Evolutionary conservation across 176 grass and related monocot genomes (phyloP).

Genomic region (Thinopyrum elongatum): DNA sequence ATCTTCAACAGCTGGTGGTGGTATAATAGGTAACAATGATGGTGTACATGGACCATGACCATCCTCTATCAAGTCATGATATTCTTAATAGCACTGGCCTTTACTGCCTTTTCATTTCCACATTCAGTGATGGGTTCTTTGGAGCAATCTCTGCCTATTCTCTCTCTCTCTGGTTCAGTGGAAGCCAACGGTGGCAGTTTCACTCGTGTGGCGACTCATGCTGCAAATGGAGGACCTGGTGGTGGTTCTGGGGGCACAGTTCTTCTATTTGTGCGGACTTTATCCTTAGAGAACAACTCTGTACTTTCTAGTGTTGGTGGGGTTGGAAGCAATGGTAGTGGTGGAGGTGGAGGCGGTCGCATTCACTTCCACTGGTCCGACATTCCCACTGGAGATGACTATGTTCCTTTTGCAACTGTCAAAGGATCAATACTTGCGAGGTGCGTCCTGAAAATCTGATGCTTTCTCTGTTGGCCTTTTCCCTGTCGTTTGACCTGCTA

Average conservation of each 20-base stretch:
- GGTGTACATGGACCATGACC: background rate
- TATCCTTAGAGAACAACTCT: slow-evolving; percentile 57
- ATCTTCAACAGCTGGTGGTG: slow-evolving; percentile 82
- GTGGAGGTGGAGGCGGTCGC: slow-evolving; percentile 87
- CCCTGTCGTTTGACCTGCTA: slow-evolving; percentile 19
- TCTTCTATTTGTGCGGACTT: slow-evolving; percentile 77
- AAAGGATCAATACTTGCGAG: slow-evolving; percentile 80
- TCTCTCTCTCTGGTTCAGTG: slow-evolving; percentile 67
- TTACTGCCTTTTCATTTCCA: slow-evolving; percentile 25
- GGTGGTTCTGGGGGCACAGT: slow-evolving; percentile 97
- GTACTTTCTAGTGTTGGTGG: slow-evolving; percentile 82
- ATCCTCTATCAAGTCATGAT: slow-evolving; percentile 23
- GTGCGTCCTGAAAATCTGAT: slow-evolving; percentile 47
- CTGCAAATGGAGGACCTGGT: slow-evolving; percentile 54
- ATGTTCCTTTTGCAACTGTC: slow-evolving; percentile 74
- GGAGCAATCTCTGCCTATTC: slow-evolving; percentile 67
- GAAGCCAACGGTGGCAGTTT: slow-evolving; percentile 88
- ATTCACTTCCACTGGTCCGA: slow-evolving; percentile 98
- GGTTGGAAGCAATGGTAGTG: slow-evolving; percentile 58
- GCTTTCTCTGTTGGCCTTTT: slow-evolving; percentile 11
- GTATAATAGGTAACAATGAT: slow-evolving; percentile 78
- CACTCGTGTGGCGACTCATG: slow-evolving; percentile 36
- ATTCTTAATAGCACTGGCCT: slow-evolving; percentile 22
- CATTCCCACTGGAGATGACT: slow-evolving; percentile 91
- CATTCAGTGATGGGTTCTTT: slow-evolving; percentile 92